phyloP scores from a whole-genome alignment of 768 basidiomycete species.

The Tricholoma sp. region DNA sequence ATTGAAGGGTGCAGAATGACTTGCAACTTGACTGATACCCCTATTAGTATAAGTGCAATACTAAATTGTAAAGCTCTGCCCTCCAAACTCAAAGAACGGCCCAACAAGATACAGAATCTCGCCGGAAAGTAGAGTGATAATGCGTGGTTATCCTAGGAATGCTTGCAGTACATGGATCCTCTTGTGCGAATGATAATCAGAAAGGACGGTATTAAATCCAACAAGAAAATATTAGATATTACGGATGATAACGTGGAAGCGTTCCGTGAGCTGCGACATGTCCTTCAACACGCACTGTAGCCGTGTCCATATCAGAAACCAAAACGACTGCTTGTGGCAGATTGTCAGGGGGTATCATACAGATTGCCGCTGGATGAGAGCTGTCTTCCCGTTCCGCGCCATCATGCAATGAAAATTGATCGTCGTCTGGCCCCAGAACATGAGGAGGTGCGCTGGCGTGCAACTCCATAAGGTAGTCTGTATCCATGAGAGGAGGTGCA shows the following conservation, averaged over 20 bases:
- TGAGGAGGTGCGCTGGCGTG: constrained; percentile 9
- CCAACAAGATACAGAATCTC: neutral
- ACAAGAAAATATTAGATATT: constrained; percentile 9
- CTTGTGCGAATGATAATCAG: neutral
- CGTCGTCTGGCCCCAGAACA: constrained; percentile 1
- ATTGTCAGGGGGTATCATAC: constrained; percentile 5
- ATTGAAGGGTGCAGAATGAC: too few species aligned
- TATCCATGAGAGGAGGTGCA: constrained; percentile 26
- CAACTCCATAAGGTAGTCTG: constrained; percentile 9
- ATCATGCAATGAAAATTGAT: neutral
- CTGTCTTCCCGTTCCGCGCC: neutral
- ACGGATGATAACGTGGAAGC: constrained; percentile 15
- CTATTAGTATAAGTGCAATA: too few species aligned
- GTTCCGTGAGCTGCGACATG: constrained; percentile 18
- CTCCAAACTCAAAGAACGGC: too few species aligned
- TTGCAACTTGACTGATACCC: too few species aligned
- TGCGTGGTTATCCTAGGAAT: constrained; percentile 1
- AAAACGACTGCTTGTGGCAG: neutral
- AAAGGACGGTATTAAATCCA: neutral
- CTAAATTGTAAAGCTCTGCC: too few species aligned
- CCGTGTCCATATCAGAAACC: neutral
- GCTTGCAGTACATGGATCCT: neutral
- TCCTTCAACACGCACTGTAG: constrained; percentile 11
- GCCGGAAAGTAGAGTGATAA: neutral
- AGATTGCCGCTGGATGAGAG: neutral